phyloP scores from a whole-genome alignment of 2,329 filamentous ascomycete species.

The Aspergillus chevalieri region DNA sequence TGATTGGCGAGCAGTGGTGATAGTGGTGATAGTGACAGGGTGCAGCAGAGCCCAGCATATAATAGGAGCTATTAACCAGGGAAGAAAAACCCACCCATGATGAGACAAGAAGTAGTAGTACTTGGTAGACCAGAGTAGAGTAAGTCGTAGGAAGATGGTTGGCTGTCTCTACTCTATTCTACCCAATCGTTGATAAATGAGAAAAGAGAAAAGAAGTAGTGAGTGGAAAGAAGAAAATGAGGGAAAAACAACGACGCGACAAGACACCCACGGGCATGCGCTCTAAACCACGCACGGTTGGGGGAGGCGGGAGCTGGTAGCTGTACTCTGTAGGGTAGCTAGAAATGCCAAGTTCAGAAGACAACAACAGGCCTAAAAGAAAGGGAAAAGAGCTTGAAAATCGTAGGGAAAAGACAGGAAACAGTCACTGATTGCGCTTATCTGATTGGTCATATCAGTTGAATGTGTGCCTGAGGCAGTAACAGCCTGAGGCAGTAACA shows the following conservation, averaged over 20 bases:
- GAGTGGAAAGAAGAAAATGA: neutral
- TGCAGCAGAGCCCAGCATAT: conserved; percentile 4
- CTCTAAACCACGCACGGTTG: neutral
- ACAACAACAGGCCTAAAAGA: neutral
- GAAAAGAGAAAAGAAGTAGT: neutral
- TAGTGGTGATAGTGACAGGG: conserved; percentile 8
- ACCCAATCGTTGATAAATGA: conserved; percentile 1
- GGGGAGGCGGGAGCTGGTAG: too few species aligned
- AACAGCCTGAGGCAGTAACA: neutral
- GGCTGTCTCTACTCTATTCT: too few species aligned
- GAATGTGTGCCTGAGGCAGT: neutral
- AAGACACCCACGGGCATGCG: neutral
- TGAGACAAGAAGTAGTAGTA: neutral
- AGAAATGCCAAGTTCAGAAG: neutral
- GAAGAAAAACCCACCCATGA: conserved; percentile 15
- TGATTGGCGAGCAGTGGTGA: neutral
- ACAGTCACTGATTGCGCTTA: neutral
- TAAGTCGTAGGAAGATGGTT: too few species aligned
- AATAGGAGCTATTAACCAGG: conserved; percentile 4
- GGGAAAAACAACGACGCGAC: neutral
- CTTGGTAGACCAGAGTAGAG: too few species aligned
- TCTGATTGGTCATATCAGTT: neutral
- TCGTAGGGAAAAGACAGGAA: neutral
- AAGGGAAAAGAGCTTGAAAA: neutral
- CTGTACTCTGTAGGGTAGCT: neutral